phyloP scores from a whole-genome alignment of 805 yeast species.

The Suhomyces canberraensis region DNA sequence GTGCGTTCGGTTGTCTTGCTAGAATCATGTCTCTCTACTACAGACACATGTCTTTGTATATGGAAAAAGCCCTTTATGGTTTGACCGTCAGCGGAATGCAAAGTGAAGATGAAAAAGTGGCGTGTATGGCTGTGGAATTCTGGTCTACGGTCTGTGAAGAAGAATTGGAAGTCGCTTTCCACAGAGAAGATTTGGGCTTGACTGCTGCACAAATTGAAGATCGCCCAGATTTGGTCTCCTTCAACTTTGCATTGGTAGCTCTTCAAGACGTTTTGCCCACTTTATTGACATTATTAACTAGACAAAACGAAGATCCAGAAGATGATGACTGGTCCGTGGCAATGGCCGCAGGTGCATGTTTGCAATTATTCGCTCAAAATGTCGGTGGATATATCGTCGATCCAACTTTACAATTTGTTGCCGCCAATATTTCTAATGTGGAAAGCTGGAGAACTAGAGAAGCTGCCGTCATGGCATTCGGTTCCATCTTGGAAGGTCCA shows the following conservation, averaged over 20 bases:
- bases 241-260: conserved; percentile 83
- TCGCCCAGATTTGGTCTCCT: conserved; percentile 48
- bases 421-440: conserved; percentile 53
- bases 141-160: conserved; percentile 99
- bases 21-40: conserved; percentile 89
- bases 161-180: conserved; percentile 76
- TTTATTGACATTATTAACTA: conserved; percentile 69
- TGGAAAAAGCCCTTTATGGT: conserved; percentile 94
- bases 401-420: conserved; percentile 83
- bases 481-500: conserved; percentile 94
- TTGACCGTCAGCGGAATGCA: conserved; percentile 91
- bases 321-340: conserved; percentile 98
- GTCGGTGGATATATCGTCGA: conserved; percentile 84
- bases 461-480: conserved; percentile 99
- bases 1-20: conserved; percentile 94
- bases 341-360: conserved; percentile 98
- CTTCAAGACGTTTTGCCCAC: conserved; percentile 85
- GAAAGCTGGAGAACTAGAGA: conserved; percentile 81
- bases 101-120: conserved; percentile 75
- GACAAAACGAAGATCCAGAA: conserved; percentile 90
- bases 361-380: conserved; percentile 88
- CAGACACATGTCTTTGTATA: conserved; percentile 84
- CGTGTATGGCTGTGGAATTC: conserved; percentile 98
- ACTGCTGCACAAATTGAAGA: conserved; percentile 29
- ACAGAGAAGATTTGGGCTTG: conserved; percentile 58